Evolutionary conservation across 2,329 filamentous ascomycete genomes (phyloP).

Genomic region (Penicillium vulpinum): DNA sequence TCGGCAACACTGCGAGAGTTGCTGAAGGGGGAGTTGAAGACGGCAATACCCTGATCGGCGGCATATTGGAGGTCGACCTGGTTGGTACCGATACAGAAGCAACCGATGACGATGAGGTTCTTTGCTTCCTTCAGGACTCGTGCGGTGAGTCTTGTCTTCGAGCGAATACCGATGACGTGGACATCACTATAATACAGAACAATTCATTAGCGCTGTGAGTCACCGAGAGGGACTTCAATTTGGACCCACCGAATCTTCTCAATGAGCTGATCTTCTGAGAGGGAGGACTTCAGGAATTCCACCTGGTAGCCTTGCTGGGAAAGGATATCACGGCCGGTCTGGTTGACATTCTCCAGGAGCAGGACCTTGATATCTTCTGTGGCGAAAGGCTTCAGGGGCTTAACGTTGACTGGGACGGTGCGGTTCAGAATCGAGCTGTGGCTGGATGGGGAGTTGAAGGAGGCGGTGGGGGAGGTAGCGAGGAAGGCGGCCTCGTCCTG

Average conservation of each 20-base stretch:
- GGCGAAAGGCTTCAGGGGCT: constrained; percentile 91
- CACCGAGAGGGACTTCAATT: neutral
- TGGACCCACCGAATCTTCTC: constrained; percentile 83
- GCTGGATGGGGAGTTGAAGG: constrained; percentile 73
- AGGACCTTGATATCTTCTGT: constrained; percentile 96
- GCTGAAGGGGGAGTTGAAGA: constrained; percentile 98
- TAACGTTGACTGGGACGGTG: constrained; percentile 53
- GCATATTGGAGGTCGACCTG: constrained; percentile 49
- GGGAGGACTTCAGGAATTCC: constrained; percentile 81
- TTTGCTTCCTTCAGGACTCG: constrained; percentile 84
- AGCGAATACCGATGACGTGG: constrained; percentile 96
- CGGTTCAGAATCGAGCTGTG: constrained; percentile 51
- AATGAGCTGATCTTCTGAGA: constrained; percentile 91
- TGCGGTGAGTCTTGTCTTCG: constrained; percentile 91
- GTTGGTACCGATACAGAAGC: constrained; percentile 97
- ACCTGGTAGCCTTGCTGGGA: constrained; percentile 91
- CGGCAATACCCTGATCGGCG: constrained; percentile 69
- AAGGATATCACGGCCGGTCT: constrained; percentile 82
- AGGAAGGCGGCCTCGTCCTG: constrained; percentile 52
- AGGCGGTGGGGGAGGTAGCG: constrained; percentile 72
- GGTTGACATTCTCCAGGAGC: constrained; percentile 92
- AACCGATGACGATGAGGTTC: constrained; percentile 92
- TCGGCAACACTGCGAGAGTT: constrained; percentile 97
- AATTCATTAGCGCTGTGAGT: constrained; percentile 1
- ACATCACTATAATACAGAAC: constrained; percentile 64